A percentile compares a stretch with the other conserved stretches of the same genome.
Conservation (phyloP, 2,329 filamentous ascomycete species). For the Aspergillus melleus region DNA sequence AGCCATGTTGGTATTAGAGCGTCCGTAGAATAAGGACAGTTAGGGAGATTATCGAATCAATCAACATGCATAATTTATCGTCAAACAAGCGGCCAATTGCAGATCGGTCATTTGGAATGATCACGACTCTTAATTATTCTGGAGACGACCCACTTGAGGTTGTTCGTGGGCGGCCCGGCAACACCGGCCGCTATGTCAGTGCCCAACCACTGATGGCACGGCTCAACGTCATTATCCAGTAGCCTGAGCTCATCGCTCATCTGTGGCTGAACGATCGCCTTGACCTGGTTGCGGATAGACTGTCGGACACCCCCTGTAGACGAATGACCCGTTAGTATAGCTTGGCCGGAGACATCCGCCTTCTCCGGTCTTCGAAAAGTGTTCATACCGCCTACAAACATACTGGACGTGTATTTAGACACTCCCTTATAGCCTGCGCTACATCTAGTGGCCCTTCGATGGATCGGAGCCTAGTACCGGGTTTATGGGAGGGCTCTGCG, state of each 20-base stretch:
- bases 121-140: neutral
- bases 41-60: neutral
- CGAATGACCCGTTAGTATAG: neutral
- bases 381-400: conserved; percentile 6
- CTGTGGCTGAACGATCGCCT: neutral
- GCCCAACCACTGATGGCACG: neutral
- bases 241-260: neutral
- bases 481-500: neutral
- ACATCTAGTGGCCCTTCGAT: neutral
- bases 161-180: neutral
- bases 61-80: neutral
- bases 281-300: neutral
- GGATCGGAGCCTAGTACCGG: neutral
- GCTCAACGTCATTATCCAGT: neutral
- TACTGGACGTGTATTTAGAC: neutral
- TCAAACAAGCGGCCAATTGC: neutral
- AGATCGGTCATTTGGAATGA: neutral
- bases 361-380: neutral
- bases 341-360: neutral
- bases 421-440: neutral
- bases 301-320: neutral
- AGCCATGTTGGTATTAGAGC: neutral
- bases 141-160: conserved; percentile 3
- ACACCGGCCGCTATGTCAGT: neutral
- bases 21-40: neutral